phyloP scores from a whole-genome alignment of 1,284 basidiomycete genomes.

The Rhodotorula glutinis region DNA sequence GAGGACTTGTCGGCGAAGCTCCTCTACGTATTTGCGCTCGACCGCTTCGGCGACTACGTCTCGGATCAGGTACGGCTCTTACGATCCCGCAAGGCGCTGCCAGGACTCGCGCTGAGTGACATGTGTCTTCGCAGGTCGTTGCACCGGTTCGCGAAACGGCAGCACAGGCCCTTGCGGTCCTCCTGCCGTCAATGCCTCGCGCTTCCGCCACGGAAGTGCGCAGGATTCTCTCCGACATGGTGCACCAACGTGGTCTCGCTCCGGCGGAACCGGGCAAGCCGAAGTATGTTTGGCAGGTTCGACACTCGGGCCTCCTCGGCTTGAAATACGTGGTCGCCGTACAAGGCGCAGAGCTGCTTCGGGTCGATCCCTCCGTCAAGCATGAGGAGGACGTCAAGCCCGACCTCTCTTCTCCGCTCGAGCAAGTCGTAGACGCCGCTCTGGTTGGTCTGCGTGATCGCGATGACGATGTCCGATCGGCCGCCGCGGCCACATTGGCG shows the following conservation, averaged over 20 bases:
- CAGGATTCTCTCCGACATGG: constrained; percentile 83
- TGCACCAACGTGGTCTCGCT: constrained; percentile 66
- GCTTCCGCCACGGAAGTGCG: constrained; percentile 76
- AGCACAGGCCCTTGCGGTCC: constrained; percentile 86
- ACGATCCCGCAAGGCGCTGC: background rate
- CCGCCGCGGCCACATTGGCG: constrained; percentile 85
- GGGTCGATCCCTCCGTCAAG: constrained; percentile 41
- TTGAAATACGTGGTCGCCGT: constrained; percentile 98
- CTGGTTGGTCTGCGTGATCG: constrained; percentile 81
- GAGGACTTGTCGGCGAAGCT: constrained; percentile 83
- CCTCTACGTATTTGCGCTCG: constrained; percentile 87
- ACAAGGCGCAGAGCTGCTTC: constrained; percentile 68
- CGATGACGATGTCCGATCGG: constrained; percentile 95
- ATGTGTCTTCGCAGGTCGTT: constrained; percentile 63
- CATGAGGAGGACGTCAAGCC: constrained; percentile 35
- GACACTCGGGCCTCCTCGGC: constrained; percentile 92
- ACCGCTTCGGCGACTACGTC: constrained; percentile 96
- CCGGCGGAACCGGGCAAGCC: constrained; percentile 14
- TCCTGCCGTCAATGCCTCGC: constrained; percentile 79
- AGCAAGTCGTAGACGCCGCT: constrained; percentile 79
- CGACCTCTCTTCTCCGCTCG: constrained; percentile 39
- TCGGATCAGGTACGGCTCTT: constrained; percentile 68
- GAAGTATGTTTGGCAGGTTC: constrained; percentile 89
- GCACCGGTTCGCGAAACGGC: constrained; percentile 96
- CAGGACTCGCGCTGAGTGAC: background rate